A percentile compares a stretch with the other conserved stretches of the same genome.
These are phyloP conservation scores for Phylloporus rhodoxanthus DNA, from an alignment of 768 basidiomycete species.

Conservation along the genomic window DNA sequence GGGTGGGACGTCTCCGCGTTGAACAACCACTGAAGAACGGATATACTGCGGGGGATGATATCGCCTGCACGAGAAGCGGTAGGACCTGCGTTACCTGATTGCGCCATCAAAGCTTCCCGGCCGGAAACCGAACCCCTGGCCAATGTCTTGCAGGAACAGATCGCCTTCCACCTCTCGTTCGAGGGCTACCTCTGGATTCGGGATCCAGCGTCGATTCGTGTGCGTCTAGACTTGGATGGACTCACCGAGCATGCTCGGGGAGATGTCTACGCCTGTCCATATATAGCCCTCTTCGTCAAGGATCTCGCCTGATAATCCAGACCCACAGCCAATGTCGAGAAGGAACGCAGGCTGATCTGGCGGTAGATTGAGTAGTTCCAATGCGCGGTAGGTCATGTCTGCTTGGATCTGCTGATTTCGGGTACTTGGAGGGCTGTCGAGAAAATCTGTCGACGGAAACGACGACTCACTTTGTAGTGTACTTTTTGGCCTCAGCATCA, in stretches of 20 bases:
- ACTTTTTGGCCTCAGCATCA: slow-evolving; percentile 91
- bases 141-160: slow-evolving; percentile 94
- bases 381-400: slow-evolving; percentile 93
- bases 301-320: slow-evolving; percentile 94
- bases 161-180: slow-evolving; percentile 96
- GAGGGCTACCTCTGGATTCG: slow-evolving; percentile 87
- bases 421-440: slow-evolving; percentile 48
- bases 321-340: slow-evolving; percentile 95
- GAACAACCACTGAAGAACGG: slow-evolving; percentile 97
- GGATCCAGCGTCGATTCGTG: slow-evolving; percentile 1
- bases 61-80: neutral
- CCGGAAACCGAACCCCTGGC: slow-evolving; percentile 95
- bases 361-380: slow-evolving; percentile 84
- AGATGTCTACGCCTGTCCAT: slow-evolving; percentile 93
- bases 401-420: slow-evolving; percentile 96
- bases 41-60: slow-evolving; percentile 57
- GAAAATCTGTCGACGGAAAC: neutral
- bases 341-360: slow-evolving; percentile 76
- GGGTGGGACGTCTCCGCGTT: slow-evolving; percentile 92
- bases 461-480: slow-evolving; percentile 78
- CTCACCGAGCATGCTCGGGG: slow-evolving; percentile 95
- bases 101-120: slow-evolving; percentile 97
- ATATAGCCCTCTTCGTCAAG: slow-evolving; percentile 89
- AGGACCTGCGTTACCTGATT: slow-evolving; percentile 60
- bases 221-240: neutral